Percentiles rank a stretch among this genome's conserved stretches.
These are phyloP conservation scores for Boletus edulis DNA, from an alignment of 768 basidiomycete species.

Conservation along the genomic window DNA sequence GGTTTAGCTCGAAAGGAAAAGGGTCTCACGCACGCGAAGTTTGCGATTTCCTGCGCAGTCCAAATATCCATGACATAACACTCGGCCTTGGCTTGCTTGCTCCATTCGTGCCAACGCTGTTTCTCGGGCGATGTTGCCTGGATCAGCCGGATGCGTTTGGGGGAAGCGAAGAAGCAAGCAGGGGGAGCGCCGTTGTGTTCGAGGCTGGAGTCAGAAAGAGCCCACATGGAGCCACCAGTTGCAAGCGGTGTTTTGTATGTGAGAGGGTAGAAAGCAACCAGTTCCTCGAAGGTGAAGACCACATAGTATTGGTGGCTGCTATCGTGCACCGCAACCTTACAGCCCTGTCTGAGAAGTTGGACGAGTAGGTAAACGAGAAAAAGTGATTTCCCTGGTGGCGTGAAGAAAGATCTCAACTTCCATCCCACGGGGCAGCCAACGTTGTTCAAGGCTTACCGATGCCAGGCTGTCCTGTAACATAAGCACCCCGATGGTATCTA, in stretches of 20 bases:
- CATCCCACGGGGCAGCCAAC: neutral
- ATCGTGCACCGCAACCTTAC: neutral
- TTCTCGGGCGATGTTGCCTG: neutral
- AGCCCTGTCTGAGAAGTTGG: neutral
- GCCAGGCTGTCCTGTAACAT: too few relatives aligned
- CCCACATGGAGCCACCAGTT: neutral
- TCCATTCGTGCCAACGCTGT: neutral
- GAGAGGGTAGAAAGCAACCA: neutral
- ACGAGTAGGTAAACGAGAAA: neutral
- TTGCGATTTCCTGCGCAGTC: neutral
- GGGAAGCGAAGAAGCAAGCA: neutral
- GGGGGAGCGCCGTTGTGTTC: too few relatives aligned
- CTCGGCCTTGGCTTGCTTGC: neutral
- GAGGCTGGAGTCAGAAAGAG: neutral
- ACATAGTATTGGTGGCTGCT: neutral
- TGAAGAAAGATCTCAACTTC: neutral
- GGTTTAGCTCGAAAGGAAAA: neutral
- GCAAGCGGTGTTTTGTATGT: neutral
- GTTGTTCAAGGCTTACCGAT: neutral
- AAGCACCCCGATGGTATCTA: too few relatives aligned
- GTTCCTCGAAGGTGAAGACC: neutral
- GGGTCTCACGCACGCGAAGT: neutral
- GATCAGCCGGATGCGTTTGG: neutral
- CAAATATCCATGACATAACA: constrained; percentile 4
- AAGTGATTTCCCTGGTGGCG: neutral